Evolutionary conservation across 441 rosid species (phyloP).

Genomic region (Syzygium malaccense): DNA sequence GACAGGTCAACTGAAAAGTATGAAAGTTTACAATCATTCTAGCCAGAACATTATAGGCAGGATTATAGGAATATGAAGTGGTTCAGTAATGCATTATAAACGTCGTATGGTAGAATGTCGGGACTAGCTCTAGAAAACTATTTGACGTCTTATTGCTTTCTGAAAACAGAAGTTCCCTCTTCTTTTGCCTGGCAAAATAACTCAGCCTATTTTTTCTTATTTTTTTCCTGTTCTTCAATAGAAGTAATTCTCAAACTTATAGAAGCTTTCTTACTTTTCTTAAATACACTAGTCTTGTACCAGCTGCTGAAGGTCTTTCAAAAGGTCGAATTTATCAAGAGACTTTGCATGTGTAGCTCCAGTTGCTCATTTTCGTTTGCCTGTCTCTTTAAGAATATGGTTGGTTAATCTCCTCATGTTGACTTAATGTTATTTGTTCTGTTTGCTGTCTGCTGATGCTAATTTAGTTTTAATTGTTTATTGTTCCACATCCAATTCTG

Average conservation of each 20-base stretch:
- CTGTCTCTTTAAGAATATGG: background rate
- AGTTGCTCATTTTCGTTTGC: background rate
- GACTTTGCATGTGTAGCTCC: background rate
- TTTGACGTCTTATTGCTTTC: background rate
- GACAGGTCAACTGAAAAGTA: background rate
- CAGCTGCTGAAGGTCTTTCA: constrained; percentile 26
- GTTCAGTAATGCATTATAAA: background rate
- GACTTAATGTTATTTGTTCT: background rate
- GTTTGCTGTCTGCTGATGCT: background rate
- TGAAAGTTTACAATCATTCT: background rate
- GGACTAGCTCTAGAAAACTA: background rate
- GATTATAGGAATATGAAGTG: background rate
- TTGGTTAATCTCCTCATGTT: background rate
- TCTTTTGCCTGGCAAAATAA: background rate
- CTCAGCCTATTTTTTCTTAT: background rate
- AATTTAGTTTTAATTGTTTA: background rate
- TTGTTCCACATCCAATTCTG: background rate
- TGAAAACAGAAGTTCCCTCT: background rate
- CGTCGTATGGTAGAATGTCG: background rate
- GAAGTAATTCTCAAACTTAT: background rate
- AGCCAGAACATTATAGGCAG: background rate
- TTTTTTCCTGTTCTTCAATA: background rate
- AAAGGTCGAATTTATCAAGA: constrained; percentile 85
- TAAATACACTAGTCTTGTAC: constrained; percentile 20
- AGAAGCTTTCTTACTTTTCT: background rate